Percentiles rank a stretch among this genome's conserved stretches.
These are phyloP conservation scores for Lactifluus piperatus DNA, from an alignment of 768 basidiomycete genomes.

Conservation along the genomic window DNA sequence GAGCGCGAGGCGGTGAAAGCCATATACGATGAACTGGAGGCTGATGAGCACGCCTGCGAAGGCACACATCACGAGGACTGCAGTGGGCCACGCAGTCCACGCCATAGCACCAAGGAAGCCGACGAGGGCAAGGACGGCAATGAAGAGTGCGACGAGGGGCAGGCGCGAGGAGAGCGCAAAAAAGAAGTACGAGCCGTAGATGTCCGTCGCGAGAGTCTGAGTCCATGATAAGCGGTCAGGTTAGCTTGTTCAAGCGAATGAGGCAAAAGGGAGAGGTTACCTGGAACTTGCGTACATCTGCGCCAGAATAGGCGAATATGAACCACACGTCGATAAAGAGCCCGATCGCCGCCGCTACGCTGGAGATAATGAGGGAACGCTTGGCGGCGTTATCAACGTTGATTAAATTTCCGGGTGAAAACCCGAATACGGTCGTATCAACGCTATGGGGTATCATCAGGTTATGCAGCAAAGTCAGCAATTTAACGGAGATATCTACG, in stretches of 20 bases:
- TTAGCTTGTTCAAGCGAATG: background rate
- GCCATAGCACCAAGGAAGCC: conserved; percentile 52
- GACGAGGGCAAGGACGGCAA: conserved; percentile 49
- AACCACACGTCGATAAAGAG: conserved; percentile 59
- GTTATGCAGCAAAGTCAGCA: background rate
- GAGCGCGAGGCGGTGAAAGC: conserved; percentile 6
- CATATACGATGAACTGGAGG: conserved; percentile 51
- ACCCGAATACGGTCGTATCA: conserved; percentile 54
- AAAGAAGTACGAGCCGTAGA: conserved; percentile 56
- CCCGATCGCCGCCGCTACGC: conserved; percentile 38
- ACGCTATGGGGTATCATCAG: conserved; percentile 25
- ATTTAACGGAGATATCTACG: conserved; percentile 30
- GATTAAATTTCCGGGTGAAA: conserved; percentile 43
- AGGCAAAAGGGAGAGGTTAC: conserved; percentile 30
- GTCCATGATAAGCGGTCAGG: background rate
- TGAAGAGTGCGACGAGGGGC: conserved; percentile 52
- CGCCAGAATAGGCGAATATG: conserved; percentile 51
- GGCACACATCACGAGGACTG: conserved; percentile 50
- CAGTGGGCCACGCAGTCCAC: conserved; percentile 53
- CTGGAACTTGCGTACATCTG: conserved; percentile 42
- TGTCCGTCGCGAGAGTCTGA: conserved; percentile 43
- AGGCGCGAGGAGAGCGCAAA: conserved; percentile 60
- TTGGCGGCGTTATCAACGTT: conserved; percentile 38
- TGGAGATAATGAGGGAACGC: conserved; percentile 38
- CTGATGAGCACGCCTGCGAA: conserved; percentile 49